Evolutionary conservation across 495 filamentous ascomycete species (phyloP), one percentile per base, ranked within the genome.

Genomic region (Penicillium roqueforti): DNA sequence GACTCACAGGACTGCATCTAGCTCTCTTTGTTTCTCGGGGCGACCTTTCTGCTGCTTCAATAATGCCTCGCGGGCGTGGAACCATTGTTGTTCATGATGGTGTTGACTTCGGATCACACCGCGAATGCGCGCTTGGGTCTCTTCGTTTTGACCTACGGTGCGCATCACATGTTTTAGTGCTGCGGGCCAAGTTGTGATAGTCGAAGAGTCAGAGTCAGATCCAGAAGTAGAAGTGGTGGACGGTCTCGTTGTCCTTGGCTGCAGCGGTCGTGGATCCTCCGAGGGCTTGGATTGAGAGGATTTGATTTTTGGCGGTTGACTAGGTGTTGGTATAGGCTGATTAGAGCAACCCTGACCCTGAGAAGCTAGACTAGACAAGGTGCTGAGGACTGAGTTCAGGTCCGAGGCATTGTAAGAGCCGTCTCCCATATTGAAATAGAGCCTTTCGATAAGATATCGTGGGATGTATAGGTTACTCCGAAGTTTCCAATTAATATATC

Each of bases 41-140:
- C 83, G 61, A 0, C 69, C 62, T 18, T 57, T 59, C 51, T 85
- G 83, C 50, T 77, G 80, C 40, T 68, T 62, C 1, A 81, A 49
- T 4, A 87, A 61, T 14, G 72, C 79, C 50, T 80, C 66, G 0
- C 83, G 70, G 1, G 73, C 75, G 28, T 71, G 56, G 72, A 76
- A 87, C 86, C 86, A 90, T 56, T 82, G 74, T 51, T 73, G 72
- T 62, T 88, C 85, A 63, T 88, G 81, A 25, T 73, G 72, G 54
- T 84, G 79, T 56, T 89, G 86, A 23, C 80, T 75, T 41, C 73
- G 76, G 50, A 87, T 86, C 55, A 90, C 72, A 60, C 83, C 69
- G 19, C 67, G 65, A 43, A 77, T 75, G 6, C 68, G 69, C 5
- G 55, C 62, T 34, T 70, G 65, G 32, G 70, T 68, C 36, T 61